Conservation (phyloP, 2,329 filamentous ascomycete genomes). For the Stachybotrys chlorohalonatus region DNA sequence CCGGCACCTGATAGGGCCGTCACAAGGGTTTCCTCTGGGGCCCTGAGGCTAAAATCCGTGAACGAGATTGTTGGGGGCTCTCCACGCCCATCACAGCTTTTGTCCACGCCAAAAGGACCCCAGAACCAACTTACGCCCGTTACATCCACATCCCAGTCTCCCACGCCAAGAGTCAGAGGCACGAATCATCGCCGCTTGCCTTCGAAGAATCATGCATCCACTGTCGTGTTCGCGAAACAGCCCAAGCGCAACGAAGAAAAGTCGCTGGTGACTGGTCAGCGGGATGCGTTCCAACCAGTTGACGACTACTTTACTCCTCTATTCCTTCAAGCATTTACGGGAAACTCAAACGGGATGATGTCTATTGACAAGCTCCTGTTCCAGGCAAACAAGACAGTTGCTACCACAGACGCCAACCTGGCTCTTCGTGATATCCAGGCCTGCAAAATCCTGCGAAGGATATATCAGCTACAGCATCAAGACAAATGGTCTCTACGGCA, state of each 20-base stretch:
- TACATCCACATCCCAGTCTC: slow-evolving; percentile 35
- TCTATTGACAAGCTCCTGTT: slow-evolving; percentile 63
- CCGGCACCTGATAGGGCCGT: slow-evolving; percentile 44
- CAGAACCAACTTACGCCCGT: slow-evolving; percentile 28
- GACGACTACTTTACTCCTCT: slow-evolving; percentile 58
- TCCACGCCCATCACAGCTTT: slow-evolving; percentile 24
- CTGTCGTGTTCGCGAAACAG: slow-evolving; percentile 70
- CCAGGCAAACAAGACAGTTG: slow-evolving; percentile 81
- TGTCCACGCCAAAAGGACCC: slow-evolving; percentile 21
- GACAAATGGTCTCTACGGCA: slow-evolving; percentile 92
- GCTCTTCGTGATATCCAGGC: slow-evolving; percentile 81
- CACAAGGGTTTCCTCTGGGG: slow-evolving; percentile 60
- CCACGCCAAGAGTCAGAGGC: slow-evolving; percentile 19
- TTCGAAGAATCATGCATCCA: slow-evolving; percentile 59
- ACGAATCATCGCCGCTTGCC: slow-evolving; percentile 40
- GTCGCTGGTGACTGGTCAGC: slow-evolving; percentile 27
- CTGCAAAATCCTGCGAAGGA: slow-evolving; percentile 73
- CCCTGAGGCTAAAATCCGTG: slow-evolving; percentile 62
- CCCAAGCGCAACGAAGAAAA: slow-evolving; percentile 40
- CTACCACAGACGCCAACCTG: slow-evolving; percentile 74
- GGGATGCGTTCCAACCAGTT: slow-evolving; percentile 34
- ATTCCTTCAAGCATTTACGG: slow-evolving; percentile 49
- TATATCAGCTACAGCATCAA: slow-evolving; percentile 83
- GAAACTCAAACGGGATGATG: slow-evolving; percentile 50
- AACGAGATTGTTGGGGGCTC: slow-evolving; percentile 61